Evolutionary conservation across 164 flowering plant species (phyloP).

Genomic region (Berberis vulgaris): DNA sequence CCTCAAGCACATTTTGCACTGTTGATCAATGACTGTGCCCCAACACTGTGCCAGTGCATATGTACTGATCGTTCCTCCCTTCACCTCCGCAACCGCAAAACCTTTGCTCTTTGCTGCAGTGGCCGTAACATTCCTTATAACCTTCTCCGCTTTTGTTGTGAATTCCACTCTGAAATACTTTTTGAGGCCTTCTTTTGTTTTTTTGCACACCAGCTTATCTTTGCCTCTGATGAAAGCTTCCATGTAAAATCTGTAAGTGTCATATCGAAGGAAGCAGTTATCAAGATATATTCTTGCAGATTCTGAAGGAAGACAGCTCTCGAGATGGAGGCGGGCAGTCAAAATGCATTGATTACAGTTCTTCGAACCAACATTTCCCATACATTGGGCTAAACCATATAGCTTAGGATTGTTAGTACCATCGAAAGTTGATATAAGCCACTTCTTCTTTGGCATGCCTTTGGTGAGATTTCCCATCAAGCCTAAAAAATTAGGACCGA

Average conservation of each 20-base stretch:
- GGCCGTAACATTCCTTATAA: slow-evolving; percentile 18
- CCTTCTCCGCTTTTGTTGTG: slow-evolving; percentile 10
- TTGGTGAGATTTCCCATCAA: slow-evolving; percentile 36
- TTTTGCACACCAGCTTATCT: slow-evolving; percentile 14
- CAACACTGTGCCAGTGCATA: slow-evolving; percentile 71
- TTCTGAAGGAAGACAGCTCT: slow-evolving; percentile 42
- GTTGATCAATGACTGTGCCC: slow-evolving; percentile 31
- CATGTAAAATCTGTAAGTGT: slow-evolving; percentile 36
- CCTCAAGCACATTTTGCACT: slow-evolving; percentile 53
- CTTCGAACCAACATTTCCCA: slow-evolving; percentile 39
- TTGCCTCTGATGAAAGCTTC: slow-evolving; percentile 18
- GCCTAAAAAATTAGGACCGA: slow-evolving; percentile 17
- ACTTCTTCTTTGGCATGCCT: slow-evolving; percentile 10
- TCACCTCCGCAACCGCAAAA: slow-evolving; percentile 19
- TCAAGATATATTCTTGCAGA: slow-evolving; percentile 43
- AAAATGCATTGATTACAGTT: slow-evolving; percentile 72
- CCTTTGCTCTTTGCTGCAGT: slow-evolving; percentile 34
- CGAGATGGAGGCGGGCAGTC: slow-evolving; percentile 39
- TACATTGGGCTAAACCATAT: slow-evolving; percentile 55
- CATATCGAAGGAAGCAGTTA: slow-evolving; percentile 67
- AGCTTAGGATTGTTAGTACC: slow-evolving; percentile 12
- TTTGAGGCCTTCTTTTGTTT: slow-evolving; percentile 7
- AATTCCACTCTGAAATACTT: slow-evolving; percentile 12
- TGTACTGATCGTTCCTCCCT: slow-evolving; percentile 12
- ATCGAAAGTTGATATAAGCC: slow-evolving; percentile 14